Evolutionary conservation across 345 rosid genomes (phyloP), one percentile per base, ranked within the genome.

Genomic region (Eutrema heterophyllum): DNA sequence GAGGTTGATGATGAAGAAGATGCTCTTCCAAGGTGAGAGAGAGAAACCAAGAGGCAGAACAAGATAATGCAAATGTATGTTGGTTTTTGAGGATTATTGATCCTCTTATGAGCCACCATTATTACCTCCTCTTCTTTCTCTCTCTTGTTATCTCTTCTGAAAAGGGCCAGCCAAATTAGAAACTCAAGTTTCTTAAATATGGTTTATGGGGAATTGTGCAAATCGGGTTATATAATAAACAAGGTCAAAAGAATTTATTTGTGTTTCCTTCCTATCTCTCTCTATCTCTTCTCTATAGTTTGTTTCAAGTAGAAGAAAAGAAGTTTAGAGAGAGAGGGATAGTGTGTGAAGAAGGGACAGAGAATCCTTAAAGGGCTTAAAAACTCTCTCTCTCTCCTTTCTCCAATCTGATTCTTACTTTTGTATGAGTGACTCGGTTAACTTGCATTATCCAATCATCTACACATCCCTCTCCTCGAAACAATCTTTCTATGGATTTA

Each of bases 31-130:
- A 70, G 71, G 61, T 55, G 71, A 48, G 21, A 41, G 49, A 77
- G 49, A 57, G 58, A 67, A 39, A 48, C 12, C 26, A 82, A 67
- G 68, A 79, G 61, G 50, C 83, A 80, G 66, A 66, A 39, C 65
- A 72, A 71, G 64, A 83, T 32, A 82, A 89, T 82, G 87, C 70
- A 72, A 78, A 60, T 72, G 26, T 36, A 18, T 2, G 40, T 81
- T 62, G 51, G 79, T 36, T 16, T 73, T 16, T 35, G 65, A 54
- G 40, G 57, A 64, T n/a, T 73, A 78, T 70, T 82, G 84, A 82
- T 81, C 73, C 14, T 82, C 49, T 50, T 54, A 52, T 44, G 44
- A 70, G 68, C 77, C 67, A 45, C 71, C 80, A 76, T 76, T 63
- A 62, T 27, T 60, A 52, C 4, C 67, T 39, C 61, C 26, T 26